Conservation (phyloP, 2,329 filamentous ascomycete genomes). For the Penicillium occitanis region DNA sequence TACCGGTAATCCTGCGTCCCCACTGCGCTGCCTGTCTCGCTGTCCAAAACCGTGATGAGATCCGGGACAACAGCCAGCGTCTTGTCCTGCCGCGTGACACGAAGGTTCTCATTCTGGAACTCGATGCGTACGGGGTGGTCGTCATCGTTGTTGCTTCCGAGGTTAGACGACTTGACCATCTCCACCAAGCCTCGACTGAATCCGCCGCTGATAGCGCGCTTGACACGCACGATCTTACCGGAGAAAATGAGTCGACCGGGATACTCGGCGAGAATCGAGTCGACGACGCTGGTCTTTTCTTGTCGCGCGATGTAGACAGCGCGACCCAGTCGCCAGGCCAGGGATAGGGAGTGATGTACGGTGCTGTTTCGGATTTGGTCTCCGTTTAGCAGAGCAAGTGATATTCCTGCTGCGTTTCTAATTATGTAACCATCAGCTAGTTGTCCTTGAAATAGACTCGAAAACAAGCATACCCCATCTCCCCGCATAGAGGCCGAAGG, state of each 20-base stretch:
- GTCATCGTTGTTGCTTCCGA: conserved; percentile 47
- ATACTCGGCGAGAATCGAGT: background rate
- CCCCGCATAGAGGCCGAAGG: conserved; percentile 42
- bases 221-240: conserved; percentile 63
- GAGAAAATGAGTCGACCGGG: conserved; percentile 56
- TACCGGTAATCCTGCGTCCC: conserved; percentile 58
- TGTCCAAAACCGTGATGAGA: conserved; percentile 48
- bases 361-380: background rate
- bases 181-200: background rate
- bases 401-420: conserved; percentile 21
- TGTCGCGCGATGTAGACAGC: conserved; percentile 53
- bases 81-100: conserved; percentile 45
- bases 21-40: conserved; percentile 57
- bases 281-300: conserved; percentile 47
- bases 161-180: background rate
- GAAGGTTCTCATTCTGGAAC: conserved; percentile 74
- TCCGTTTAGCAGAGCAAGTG: background rate
- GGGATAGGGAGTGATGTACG: conserved; percentile 26
- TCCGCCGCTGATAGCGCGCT: conserved; percentile 37
- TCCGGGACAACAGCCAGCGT: conserved; percentile 28
- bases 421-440: conserved; percentile 19
- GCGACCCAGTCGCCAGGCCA: conserved; percentile 57
- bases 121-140: conserved; percentile 27
- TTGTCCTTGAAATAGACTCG: too few relatives aligned
- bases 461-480: conserved; percentile 36